A percentile compares a stretch with the other conserved stretches of the same genome.
Conservation (phyloP, 78 protist species). For the Pigoraptor vietnamica region DNA sequence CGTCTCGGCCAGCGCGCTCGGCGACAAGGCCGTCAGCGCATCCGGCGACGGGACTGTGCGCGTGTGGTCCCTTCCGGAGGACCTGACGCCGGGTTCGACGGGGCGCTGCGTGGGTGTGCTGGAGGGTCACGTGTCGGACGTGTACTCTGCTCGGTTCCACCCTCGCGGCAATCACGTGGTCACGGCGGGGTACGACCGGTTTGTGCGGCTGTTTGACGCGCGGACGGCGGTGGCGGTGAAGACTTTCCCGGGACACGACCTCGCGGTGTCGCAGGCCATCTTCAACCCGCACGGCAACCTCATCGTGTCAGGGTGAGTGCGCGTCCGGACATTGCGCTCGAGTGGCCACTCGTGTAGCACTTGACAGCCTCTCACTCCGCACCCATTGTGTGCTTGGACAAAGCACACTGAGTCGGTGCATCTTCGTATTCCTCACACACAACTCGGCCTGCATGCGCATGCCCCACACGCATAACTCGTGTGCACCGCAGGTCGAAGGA, state of each 20-base stretch:
- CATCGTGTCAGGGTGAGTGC: background rate
- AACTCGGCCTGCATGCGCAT: too few species aligned
- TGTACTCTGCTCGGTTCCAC: constrained; percentile 53
- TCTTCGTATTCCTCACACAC: background rate
- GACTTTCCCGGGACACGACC: constrained; percentile 55
- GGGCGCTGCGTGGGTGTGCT: constrained; percentile 3
- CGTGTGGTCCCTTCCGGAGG: constrained; percentile 27
- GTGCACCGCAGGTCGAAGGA: constrained; percentile 57
- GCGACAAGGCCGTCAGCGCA: constrained; percentile 39
- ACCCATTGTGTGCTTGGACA: background rate
- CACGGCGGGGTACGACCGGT: constrained; percentile 74
- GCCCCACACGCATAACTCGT: background rate
- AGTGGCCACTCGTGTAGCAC: background rate
- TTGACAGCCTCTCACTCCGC: background rate
- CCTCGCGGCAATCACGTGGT: constrained; percentile 58
- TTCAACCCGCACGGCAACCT: constrained; percentile 78
- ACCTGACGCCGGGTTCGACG: background rate
- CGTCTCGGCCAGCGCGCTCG: background rate
- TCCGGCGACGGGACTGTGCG: constrained; percentile 54
- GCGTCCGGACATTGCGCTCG: background rate
- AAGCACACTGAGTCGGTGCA: background rate
- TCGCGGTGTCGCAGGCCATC: constrained; percentile 39
- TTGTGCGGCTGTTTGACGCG: constrained; percentile 59
- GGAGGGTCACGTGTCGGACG: constrained; percentile 55
- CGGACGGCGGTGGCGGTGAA: constrained; percentile 32